These are phyloP conservation scores for Chlorophyllum brunneum DNA, from an alignment of 768 basidiomycete species.

Conservation along the genomic window DNA sequence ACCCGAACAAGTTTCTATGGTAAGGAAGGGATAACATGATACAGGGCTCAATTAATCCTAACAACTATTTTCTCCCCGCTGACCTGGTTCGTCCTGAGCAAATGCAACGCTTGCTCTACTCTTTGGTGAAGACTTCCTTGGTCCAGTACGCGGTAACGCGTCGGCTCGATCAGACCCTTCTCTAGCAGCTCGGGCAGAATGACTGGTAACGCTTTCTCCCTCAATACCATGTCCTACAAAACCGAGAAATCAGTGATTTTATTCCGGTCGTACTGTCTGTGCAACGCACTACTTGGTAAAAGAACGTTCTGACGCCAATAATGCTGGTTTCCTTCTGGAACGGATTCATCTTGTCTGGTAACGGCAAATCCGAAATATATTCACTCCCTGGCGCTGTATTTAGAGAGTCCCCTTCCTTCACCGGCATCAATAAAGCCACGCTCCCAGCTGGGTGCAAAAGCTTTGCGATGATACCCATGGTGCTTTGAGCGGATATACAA, in stretches of 20 bases:
- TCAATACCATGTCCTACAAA: constrained; percentile 36
- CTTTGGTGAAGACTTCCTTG: constrained; percentile 40
- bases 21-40: background rate
- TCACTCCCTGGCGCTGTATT: constrained; percentile 25
- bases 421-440: constrained; percentile 41
- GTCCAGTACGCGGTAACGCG: constrained; percentile 35
- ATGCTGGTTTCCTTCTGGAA: constrained; percentile 33
- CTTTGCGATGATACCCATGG: constrained; percentile 31
- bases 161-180: constrained; percentile 36
- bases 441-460: constrained; percentile 34
- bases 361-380: constrained; percentile 24
- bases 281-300: constrained; percentile 32
- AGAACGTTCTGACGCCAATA: constrained; percentile 37
- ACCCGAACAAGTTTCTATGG: background rate
- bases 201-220: constrained; percentile 39
- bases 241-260: background rate
- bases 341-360: constrained; percentile 32
- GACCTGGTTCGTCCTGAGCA: constrained; percentile 43
- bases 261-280: background rate
- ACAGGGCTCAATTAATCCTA: constrained; percentile 21
- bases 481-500: constrained; percentile 33
- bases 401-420: constrained; percentile 41
- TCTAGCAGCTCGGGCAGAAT: constrained; percentile 41
- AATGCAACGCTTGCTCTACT: constrained; percentile 36
- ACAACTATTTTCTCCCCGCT: constrained; percentile 50